These are phyloP conservation scores for Aegilops speltoides DNA, from an alignment of 176 grass and related monocot genomes.

Conservation along the genomic window DNA sequence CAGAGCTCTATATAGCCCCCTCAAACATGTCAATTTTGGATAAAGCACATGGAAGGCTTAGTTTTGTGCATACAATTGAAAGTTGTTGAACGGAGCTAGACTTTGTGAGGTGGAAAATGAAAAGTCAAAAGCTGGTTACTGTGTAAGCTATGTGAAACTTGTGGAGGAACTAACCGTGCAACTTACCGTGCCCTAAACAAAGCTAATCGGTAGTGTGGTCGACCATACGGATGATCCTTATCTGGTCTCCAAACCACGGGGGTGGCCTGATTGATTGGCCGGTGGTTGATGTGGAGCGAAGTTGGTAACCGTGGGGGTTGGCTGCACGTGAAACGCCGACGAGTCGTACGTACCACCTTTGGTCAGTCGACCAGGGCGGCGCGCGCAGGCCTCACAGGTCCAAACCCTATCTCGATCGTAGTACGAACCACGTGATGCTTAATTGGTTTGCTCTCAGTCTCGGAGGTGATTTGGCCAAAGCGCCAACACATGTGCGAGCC, in stretches of 20 bases:
- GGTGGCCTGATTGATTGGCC: background rate
- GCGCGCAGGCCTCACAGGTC: conserved; percentile 14
- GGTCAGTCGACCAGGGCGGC: conserved; percentile 16
- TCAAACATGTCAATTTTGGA: background rate
- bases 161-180: conserved; percentile 2
- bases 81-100: background rate
- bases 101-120: background rate
- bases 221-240: conserved; percentile 34
- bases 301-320: conserved; percentile 12
- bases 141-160: background rate
- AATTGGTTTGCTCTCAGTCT: background rate
- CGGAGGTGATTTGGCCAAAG: background rate
- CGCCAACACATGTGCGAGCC: background rate
- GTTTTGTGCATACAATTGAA: background rate
- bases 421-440: background rate
- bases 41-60: background rate
- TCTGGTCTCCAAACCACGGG: conserved; percentile 15
- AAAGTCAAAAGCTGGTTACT: background rate
- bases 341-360: conserved; percentile 8
- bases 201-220: background rate
- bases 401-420: conserved; percentile 20
- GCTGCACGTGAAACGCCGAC: conserved; percentile 40
- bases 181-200: conserved; percentile 33
- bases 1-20: background rate
- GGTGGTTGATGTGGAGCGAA: background rate